Evolutionary conservation across 108 stramenopile genomes (phyloP).

Genomic region (Cyclotella cryptica): DNA sequence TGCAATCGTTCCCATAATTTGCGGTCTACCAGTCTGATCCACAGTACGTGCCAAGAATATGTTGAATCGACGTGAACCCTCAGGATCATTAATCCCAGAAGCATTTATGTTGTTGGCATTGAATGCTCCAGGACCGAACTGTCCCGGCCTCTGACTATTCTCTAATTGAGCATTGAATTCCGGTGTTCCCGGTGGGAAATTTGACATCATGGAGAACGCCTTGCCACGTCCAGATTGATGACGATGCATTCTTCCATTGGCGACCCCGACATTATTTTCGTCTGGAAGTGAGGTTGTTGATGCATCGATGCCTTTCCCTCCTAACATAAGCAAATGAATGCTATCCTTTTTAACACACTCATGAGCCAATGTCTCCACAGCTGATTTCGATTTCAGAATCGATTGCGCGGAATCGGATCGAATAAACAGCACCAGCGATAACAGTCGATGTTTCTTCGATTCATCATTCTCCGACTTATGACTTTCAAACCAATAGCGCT

Average conservation of each 20-base stretch:
- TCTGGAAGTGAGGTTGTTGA: conserved; percentile 62
- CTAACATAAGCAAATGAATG: conserved; percentile 75
- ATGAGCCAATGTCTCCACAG: conserved; percentile 75
- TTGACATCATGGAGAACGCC: conserved; percentile 57
- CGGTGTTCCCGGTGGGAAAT: conserved; percentile 50
- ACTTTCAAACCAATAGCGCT: conserved; percentile 48
- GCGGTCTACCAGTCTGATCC: conserved; percentile 73
- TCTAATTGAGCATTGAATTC: conserved; percentile 50
- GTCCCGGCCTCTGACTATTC: conserved; percentile 23
- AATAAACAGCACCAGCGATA: conserved; percentile 81
- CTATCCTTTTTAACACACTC: conserved; percentile 73
- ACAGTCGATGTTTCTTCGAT: conserved; percentile 17
- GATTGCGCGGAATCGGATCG: conserved; percentile 70
- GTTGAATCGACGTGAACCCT: conserved; percentile 90
- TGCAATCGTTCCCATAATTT: conserved; percentile 87
- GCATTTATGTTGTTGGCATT: conserved; percentile 78
- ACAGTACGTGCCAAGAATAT: conserved; percentile 86
- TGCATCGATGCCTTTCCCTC: conserved; percentile 83
- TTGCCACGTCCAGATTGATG: conserved; percentile 26
- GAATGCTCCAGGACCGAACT: conserved; percentile 58
- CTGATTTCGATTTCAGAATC: conserved; percentile 81
- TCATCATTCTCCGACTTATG: conserved; percentile 16
- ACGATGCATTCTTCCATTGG: conserved; percentile 39
- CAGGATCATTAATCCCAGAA: conserved; percentile 89
- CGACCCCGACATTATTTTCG: conserved; percentile 14